Evolutionary conservation across 2,329 filamentous ascomycete genomes (phyloP), one percentile per base, ranked within the genome.

Genomic region (Incumbomyces lentus): DNA sequence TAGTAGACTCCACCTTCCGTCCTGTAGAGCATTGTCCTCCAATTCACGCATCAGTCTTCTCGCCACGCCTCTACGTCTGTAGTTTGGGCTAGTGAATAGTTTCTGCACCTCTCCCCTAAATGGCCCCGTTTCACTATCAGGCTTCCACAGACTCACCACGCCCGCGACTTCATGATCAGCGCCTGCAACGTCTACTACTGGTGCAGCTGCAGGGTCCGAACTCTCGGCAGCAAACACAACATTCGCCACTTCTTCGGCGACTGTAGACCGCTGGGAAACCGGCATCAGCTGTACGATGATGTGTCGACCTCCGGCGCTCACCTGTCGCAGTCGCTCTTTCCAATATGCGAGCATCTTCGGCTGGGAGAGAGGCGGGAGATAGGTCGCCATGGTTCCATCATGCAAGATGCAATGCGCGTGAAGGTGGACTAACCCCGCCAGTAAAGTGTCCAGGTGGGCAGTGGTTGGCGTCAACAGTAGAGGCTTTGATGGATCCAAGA

Each of bases 341-440:
- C 78, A 82, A 68, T 72, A 81, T 7, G 64, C 54, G 26, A 75
- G 63, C 33, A 82, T 71, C 57, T 75, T 76, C 32, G 71, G 66
- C 57, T 76, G 68, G 40, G 70, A 70, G 30, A 81, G 63, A 0
- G 78, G 78, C n/a, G 76, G 75, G 12, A 78, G 65, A 58, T 81
- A 82, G 3, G 70, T 75, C 19, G 74, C 74, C 31, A 77, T 68
- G 51, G 72, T 74, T 56, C 70, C 67, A 62, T 78, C 76, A 49
- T 71, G 64, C 3, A 71, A 73, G 58, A 82, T 78, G 62, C 77
- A 80, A 12, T 71, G 68, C 49, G 69, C 72, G 53, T 81, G 78
- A 18, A 82, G 67, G 39, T 70, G 68, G 31, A 76, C 76, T 14
- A 82, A 67, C 55, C 76, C 75, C 13, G 72, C 69, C 18, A 78